Percentiles rank a stretch among this genome's conserved stretches.
These are phyloP conservation scores for Phytophthora citrophthora DNA, from an alignment of 352 stramenopile species.

Conservation along the genomic window DNA sequence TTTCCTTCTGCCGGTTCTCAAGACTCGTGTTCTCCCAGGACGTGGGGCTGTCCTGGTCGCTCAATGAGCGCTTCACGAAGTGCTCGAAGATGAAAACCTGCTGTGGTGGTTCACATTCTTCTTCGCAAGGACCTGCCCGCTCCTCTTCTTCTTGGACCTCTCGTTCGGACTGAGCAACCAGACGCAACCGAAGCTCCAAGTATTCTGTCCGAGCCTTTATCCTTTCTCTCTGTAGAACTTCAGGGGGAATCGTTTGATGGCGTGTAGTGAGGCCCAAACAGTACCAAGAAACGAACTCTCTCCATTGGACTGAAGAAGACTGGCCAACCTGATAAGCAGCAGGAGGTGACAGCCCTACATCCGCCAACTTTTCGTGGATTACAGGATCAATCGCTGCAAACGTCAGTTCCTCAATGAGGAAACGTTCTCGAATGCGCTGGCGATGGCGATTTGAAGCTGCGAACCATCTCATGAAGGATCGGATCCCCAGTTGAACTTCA, in stretches of 20 bases:
- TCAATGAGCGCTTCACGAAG: slow-evolving; percentile 33
- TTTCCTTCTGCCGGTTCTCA: slow-evolving; percentile 51
- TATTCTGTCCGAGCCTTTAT: slow-evolving; percentile 46
- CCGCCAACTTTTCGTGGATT: slow-evolving; percentile 46
- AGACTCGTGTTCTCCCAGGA: slow-evolving; percentile 52
- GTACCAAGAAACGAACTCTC: slow-evolving; percentile 66
- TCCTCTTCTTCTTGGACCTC: slow-evolving; percentile 40
- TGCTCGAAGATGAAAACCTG: slow-evolving; percentile 65
- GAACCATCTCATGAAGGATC: slow-evolving; percentile 69
- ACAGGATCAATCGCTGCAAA: slow-evolving; percentile 56
- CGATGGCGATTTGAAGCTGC: slow-evolving; percentile 42
- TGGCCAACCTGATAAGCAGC: slow-evolving; percentile 31
- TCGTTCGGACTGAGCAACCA: slow-evolving; percentile 33
- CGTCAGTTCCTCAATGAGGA: slow-evolving; percentile 61
- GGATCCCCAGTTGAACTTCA: slow-evolving; percentile 49
- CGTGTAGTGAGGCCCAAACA: slow-evolving; percentile 35
- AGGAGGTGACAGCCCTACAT: slow-evolving; percentile 36
- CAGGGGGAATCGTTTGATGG: slow-evolving; percentile 28
- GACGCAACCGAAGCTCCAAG: slow-evolving; percentile 39
- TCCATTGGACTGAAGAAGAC: slow-evolving; percentile 37
- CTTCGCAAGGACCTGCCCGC: slow-evolving; percentile 24
- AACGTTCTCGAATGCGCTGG: slow-evolving; percentile 57
- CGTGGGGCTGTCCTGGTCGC: slow-evolving; percentile 35
- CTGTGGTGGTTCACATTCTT: slow-evolving; percentile 14
- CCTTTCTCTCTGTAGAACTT: slow-evolving; percentile 35